Evolutionary conservation across 2,329 filamentous ascomycete species (phyloP).

Genomic region (Fusarium brachygibbosum): DNA sequence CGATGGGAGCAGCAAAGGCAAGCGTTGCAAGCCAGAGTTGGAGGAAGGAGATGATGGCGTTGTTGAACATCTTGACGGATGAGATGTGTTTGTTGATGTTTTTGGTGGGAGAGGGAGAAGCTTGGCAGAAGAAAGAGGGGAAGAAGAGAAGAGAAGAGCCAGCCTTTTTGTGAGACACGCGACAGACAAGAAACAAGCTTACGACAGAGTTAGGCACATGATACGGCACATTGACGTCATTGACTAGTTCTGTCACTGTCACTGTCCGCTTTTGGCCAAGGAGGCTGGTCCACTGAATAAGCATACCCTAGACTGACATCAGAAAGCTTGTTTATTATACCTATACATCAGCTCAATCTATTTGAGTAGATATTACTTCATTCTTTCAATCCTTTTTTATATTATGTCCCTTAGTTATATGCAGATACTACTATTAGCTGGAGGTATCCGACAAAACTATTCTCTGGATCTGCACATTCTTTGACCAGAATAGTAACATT

Average conservation of each 20-base stretch:
- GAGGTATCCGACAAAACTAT: no score
- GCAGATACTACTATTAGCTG: no score
- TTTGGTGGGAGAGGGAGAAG: background rate
- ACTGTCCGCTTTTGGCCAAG: background rate
- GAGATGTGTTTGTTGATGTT: background rate
- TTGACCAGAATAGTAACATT: no score
- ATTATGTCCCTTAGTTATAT: no score
- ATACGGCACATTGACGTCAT: slow-evolving; percentile 29
- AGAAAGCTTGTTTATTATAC: no score
- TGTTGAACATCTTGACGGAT: slow-evolving; percentile 30
- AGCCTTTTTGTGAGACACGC: slow-evolving; percentile 10
- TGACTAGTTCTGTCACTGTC: background rate
- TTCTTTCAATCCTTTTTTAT: no score
- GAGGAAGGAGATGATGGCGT: slow-evolving; percentile 38
- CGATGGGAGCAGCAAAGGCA: slow-evolving; percentile 61
- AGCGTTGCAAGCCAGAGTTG: slow-evolving; percentile 62
- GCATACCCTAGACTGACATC: background rate
- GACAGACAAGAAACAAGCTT: slow-evolving; percentile 16
- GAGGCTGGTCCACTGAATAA: background rate
- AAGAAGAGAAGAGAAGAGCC: background rate
- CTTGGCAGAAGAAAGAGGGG: slow-evolving; percentile 1
- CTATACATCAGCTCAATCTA: no score
- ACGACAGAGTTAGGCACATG: slow-evolving; percentile 27
- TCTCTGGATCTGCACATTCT: no score
- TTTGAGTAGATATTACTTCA: no score